Evolutionary conservation across 805 yeast genomes (phyloP).

Genomic region (Grigorovia transvaalensis): DNA sequence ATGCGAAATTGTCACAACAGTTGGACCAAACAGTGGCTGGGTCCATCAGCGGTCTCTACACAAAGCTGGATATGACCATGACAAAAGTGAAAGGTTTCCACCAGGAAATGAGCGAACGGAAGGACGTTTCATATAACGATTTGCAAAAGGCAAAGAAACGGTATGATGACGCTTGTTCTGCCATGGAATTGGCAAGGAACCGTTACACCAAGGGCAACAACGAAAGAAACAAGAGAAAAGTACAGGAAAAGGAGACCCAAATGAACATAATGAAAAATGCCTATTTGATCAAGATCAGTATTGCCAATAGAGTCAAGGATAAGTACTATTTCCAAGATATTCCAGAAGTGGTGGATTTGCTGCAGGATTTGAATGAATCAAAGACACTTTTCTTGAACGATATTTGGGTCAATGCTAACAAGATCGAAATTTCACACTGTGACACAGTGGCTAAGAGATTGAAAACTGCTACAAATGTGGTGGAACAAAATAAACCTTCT

Average conservation of each 20-base stretch:
- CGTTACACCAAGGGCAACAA: constrained; percentile 56
- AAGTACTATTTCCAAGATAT: constrained; percentile 87
- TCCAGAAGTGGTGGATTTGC: constrained; percentile 78
- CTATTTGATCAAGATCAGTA: constrained; percentile 68
- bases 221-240: constrained; percentile 37
- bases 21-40: constrained; percentile 50
- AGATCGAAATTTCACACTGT: constrained; percentile 48
- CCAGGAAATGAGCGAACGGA: constrained; percentile 41
- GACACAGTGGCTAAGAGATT: constrained; percentile 36
- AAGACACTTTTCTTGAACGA: constrained; percentile 64
- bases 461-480: constrained; percentile 41
- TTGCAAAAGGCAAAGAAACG: constrained; percentile 41
- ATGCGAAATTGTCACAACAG: constrained; percentile 46
- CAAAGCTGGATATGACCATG: constrained; percentile 43
- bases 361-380: constrained; percentile 75
- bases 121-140: constrained; percentile 24
- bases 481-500: constrained; percentile 59
- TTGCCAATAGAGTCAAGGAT: constrained; percentile 86
- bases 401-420: constrained; percentile 50
- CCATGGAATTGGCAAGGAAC: constrained; percentile 70
- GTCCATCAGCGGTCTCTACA: constrained; percentile 45
- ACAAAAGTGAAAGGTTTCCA: constrained; percentile 48
- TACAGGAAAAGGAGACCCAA: constrained; percentile 53
- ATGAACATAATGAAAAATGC: constrained; percentile 86
- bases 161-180: constrained; percentile 74